Conservation (phyloP, 2,329 filamentous ascomycete species). For the Pyricularia sp. region DNA sequence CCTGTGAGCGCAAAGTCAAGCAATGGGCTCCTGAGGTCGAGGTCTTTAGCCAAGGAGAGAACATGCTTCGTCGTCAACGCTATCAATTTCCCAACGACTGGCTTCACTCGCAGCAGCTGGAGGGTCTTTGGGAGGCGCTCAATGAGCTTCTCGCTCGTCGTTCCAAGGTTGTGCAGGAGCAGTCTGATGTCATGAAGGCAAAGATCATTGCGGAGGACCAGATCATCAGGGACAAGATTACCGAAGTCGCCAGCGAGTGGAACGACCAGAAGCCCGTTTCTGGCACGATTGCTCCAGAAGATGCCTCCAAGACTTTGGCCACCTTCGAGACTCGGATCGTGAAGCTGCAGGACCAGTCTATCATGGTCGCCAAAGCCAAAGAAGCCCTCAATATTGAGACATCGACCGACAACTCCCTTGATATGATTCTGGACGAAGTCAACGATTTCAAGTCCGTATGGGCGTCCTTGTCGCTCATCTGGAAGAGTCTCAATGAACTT, state of each 20-base stretch:
- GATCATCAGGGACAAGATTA: slow-evolving; percentile 79
- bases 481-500: slow-evolving; percentile 91
- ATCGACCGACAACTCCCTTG: slow-evolving; percentile 69
- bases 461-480: slow-evolving; percentile 91
- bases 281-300: slow-evolving; percentile 81
- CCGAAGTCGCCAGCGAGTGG: slow-evolving; percentile 79
- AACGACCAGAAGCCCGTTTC: slow-evolving; percentile 95
- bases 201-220: slow-evolving; percentile 94
- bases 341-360: slow-evolving; percentile 74
- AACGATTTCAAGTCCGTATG: slow-evolving; percentile 99
- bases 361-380: slow-evolving; percentile 94
- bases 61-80: slow-evolving; percentile 79
- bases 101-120: slow-evolving; percentile 92
- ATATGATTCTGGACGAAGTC: slow-evolving; percentile 86
- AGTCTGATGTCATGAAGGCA: slow-evolving; percentile 86
- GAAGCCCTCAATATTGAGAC: slow-evolving; percentile 87
- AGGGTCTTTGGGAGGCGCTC: slow-evolving; percentile 89
- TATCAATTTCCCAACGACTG: slow-evolving; percentile 92
- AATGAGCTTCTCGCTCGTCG: slow-evolving; percentile 89
- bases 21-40: slow-evolving; percentile 94
- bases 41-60: slow-evolving; percentile 91
- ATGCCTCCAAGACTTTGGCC: slow-evolving; percentile 73
- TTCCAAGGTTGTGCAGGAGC: slow-evolving; percentile 90
- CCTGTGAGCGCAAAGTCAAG: slow-evolving; percentile 88
- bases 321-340: slow-evolving; percentile 81